phyloP scores from a whole-genome alignment of 2,329 filamentous ascomycete genomes.

The Cordyceps pruinosa region DNA sequence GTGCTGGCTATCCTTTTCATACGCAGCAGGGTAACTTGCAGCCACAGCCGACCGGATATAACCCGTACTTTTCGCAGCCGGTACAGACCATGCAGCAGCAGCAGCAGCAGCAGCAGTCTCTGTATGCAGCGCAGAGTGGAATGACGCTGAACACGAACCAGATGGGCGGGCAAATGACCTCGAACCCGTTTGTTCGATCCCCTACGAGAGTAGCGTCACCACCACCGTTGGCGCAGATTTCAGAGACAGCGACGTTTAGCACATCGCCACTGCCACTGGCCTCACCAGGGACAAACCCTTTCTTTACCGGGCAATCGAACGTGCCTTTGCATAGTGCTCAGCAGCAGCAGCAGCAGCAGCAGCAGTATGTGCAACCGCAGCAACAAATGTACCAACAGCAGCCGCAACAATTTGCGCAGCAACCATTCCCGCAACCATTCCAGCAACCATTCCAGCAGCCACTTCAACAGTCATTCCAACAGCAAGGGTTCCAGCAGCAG shows the following conservation, averaged over 20 bases:
- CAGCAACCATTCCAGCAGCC: slow-evolving; percentile 17
- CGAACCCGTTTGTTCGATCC: slow-evolving; percentile 44
- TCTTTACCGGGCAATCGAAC: slow-evolving; percentile 30
- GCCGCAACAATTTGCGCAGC: slow-evolving; percentile 22
- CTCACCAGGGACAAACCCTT: slow-evolving; percentile 30
- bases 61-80: slow-evolving; percentile 43
- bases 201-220: slow-evolving; percentile 45
- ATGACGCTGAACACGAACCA: slow-evolving; percentile 35
- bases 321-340: slow-evolving; percentile 17
- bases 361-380: slow-evolving; percentile 24
- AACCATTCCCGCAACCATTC: slow-evolving; percentile 25
- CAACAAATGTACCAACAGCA: slow-evolving; percentile 25
- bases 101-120: slow-evolving; percentile 21
- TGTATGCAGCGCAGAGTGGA: slow-evolving; percentile 20
- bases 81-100: slow-evolving; percentile 17
- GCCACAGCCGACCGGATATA: slow-evolving; percentile 37
- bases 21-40: slow-evolving; percentile 30
- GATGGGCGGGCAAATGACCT: slow-evolving; percentile 27
- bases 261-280: slow-evolving; percentile 24
- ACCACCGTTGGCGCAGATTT: slow-evolving; percentile 41
- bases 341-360: slow-evolving; percentile 18
- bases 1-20: slow-evolving; percentile 33
- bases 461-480: background rate
- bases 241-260: slow-evolving; percentile 40
- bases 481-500: slow-evolving; percentile 15